Conservation (phyloP, 1,284 basidiomycete genomes). For the Veloporphyrellus conicus region DNA sequence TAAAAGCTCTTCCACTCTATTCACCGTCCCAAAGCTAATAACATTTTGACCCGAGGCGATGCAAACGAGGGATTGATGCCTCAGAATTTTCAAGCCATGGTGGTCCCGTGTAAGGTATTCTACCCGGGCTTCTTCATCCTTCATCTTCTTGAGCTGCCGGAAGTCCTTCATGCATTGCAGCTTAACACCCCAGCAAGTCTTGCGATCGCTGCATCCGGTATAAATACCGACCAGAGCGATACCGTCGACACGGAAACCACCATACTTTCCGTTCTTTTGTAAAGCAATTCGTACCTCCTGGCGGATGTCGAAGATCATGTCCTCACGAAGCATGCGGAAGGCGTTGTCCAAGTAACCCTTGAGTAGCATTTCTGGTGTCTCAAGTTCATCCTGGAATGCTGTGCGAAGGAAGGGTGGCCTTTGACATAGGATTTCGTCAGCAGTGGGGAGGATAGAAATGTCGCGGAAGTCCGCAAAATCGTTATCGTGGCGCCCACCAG, state of each 20-base stretch:
- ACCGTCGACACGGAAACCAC: slow-evolving; percentile 39
- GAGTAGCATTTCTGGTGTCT: slow-evolving; percentile 34
- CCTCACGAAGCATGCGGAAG: slow-evolving; percentile 60
- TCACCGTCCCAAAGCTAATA: slow-evolving; percentile 50
- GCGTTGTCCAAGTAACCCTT: slow-evolving; percentile 56
- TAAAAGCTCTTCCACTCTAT: slow-evolving; percentile 52
- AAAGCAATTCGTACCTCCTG: slow-evolving; percentile 48
- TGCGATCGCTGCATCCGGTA: slow-evolving; percentile 32
- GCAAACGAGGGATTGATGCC: slow-evolving; percentile 50
- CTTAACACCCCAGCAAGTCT: slow-evolving; percentile 46
- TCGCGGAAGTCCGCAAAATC: slow-evolving; percentile 52
- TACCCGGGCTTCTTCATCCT: slow-evolving; percentile 25
- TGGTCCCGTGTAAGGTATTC: slow-evolving; percentile 39
- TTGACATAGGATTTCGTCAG: slow-evolving; percentile 44
- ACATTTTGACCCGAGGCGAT: slow-evolving; percentile 46
- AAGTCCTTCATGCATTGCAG: slow-evolving; percentile 39
- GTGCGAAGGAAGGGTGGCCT: slow-evolving; percentile 43
- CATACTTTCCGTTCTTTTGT: slow-evolving; percentile 41
- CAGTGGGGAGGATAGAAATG: slow-evolving; percentile 59
- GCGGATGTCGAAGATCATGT: slow-evolving; percentile 59
- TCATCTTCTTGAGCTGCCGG: slow-evolving; percentile 34
- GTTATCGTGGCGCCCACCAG: slow-evolving; percentile 65
- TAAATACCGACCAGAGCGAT: slow-evolving; percentile 39
- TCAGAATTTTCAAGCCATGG: slow-evolving; percentile 37
- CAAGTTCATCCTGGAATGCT: slow-evolving; percentile 39